Percentiles rank a stretch among this genome's conserved stretches.
Conservation (phyloP, 345 rosid genomes). For the Boechera divaricarpa region DNA sequence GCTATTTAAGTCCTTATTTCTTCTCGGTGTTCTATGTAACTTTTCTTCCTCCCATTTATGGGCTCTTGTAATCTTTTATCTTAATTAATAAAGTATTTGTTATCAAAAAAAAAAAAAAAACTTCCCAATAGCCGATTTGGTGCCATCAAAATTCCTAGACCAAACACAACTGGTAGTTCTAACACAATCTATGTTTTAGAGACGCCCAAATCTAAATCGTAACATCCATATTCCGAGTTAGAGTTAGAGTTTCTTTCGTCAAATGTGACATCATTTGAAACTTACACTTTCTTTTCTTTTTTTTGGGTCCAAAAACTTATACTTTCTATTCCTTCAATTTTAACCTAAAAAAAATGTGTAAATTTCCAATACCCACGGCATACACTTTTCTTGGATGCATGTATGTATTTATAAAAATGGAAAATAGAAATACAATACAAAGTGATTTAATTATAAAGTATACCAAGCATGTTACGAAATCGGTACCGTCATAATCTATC, state of each 20-base stretch:
- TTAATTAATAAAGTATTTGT: too few species aligned
- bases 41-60: too few species aligned
- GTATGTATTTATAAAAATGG: neutral
- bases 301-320: too few species aligned
- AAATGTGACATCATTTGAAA: neutral
- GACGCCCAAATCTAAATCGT: neutral
- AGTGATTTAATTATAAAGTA: neutral
- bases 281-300: neutral
- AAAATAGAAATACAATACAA: neutral
- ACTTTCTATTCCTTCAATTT: too few species aligned
- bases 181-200: neutral
- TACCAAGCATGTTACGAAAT: slow-evolving; percentile 7
- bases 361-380: neutral
- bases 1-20: too few species aligned
- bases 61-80: too few species aligned
- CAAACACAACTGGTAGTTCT: neutral
- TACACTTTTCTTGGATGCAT: neutral
- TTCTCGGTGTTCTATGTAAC: too few species aligned
- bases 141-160: neutral
- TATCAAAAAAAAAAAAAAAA: neutral
- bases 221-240: neutral
- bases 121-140: neutral
- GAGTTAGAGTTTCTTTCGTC: neutral
- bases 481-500: slow-evolving; percentile 11
- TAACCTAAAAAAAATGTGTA: too few species aligned